Evolutionary conservation across 257 asterid genomes (phyloP), one percentile per base, ranked within the genome.

Genomic region (Leonotis leonurus): DNA sequence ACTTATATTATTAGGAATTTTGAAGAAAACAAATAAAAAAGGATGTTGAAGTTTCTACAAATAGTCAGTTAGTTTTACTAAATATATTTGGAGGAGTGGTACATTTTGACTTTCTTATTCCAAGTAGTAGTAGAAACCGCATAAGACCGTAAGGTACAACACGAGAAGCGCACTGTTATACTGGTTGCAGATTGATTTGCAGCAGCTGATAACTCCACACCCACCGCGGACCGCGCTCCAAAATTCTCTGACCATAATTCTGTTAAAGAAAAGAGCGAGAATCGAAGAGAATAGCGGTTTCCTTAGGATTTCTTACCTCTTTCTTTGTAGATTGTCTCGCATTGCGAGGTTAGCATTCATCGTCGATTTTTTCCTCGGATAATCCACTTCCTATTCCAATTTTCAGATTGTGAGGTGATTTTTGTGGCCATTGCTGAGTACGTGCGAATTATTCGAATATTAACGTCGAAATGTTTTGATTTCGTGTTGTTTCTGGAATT

Each of bases 341-440:
- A 70, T 64, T 68, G 30, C 45, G 53, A 64, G 80, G 77, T 56
- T 46, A 32, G 25, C 51, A 49, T 68, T 68, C 35, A 50, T 48
- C 20, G 39, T 43, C 35, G 22, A 27, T 14, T 36, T 48, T 39
- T 14, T 17, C 30, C 46, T 21, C 6, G 7, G 48, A 18, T 18
- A 37, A 16, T 70, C 73, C 65, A 22, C 25, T 44, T 26, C 29
- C 5, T 25, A 22, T 12, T 50, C 16, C 2, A 29, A 14, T 51
- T 17, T 20, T 36, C 27, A 2, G 54, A n/a, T 35, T 44, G 25
- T 27, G 1, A 29, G 64, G 58, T n/a, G 21, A 33, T 49, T 33
- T n/a, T 22, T 7, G n/a, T 27, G 36, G 50, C 46, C 65, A 52
- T 61, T 22, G 22, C 14, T 46, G 49, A 6, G 50, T 51, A 17